Evolutionary conservation across 805 yeast species (phyloP).

Genomic region (Candida chilensis): DNA sequence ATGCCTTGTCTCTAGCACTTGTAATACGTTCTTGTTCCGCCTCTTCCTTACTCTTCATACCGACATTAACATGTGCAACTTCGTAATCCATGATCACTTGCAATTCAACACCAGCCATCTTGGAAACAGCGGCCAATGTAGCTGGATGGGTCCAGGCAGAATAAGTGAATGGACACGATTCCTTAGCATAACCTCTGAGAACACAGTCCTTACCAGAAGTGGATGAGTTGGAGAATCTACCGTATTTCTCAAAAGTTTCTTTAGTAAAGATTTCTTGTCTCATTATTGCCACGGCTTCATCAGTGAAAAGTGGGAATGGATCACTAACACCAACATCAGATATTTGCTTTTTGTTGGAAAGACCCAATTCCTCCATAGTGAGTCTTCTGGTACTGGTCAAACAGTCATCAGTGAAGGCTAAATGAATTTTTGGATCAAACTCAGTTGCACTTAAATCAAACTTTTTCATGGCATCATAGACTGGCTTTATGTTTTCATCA

Average conservation of each 20-base stretch:
- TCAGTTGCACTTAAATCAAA: slow-evolving; percentile 4
- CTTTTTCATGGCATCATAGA: slow-evolving; percentile 10
- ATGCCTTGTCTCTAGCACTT: slow-evolving; percentile 12
- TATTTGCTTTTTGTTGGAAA: slow-evolving; percentile 24
- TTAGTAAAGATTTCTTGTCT: slow-evolving; percentile 20
- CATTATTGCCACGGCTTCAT: slow-evolving; percentile 27
- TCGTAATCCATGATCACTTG: slow-evolving; percentile 51
- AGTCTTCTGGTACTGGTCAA: slow-evolving; percentile 15
- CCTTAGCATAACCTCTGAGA: slow-evolving; percentile 39
- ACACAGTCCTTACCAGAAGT: slow-evolving; percentile 22
- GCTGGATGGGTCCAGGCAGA: slow-evolving; percentile 54
- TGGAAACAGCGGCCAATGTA: slow-evolving; percentile 40
- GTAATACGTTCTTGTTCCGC: slow-evolving; percentile 18
- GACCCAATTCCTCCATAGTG: slow-evolving; percentile 29
- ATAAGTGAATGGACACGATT: slow-evolving; percentile 37
- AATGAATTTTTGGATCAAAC: slow-evolving; percentile 18
- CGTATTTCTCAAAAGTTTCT: slow-evolving; percentile 18
- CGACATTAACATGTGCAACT: slow-evolving; percentile 42
- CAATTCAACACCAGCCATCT: slow-evolving; percentile 53
- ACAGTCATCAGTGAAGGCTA: slow-evolving; percentile 8
- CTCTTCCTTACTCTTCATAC: slow-evolving; percentile 26
- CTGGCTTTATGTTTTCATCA: slow-evolving; percentile 17
- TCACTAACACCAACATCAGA: slow-evolving; percentile 27
- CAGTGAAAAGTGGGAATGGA: slow-evolving; percentile 30
- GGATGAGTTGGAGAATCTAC: slow-evolving; percentile 15